Evolutionary conservation across 257 asterid species (phyloP), one percentile per base, ranked within the genome.

Genomic region (Coffea canephora): DNA sequence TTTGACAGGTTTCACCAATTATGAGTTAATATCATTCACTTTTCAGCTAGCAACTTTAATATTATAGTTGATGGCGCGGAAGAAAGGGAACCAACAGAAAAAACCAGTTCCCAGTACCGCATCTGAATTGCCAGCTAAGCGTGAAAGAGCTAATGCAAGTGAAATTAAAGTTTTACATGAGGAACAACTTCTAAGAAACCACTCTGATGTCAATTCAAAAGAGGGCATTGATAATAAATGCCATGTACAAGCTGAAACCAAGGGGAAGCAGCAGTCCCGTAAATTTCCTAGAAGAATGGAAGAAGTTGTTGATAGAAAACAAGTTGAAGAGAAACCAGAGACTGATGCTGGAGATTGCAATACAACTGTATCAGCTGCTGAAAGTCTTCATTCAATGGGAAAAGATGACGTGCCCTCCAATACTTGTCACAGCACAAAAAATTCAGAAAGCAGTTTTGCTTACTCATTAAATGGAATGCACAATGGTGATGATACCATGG

Each of bases 221-320:
- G 87, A 89, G 81, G 85, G 74, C 81, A 74, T 55, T 72, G 78
- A 81, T 69, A 85, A 82, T 75, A 41, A 78, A 76, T 84, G 78
- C 75, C 87, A 75, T 76, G 79, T 75, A 66, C 89, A 82, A 81
- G 87, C 88, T 73, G 90, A 82, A 80, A 89, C 76, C 79, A 87
- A 83, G 76, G 78, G 77, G 69, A 92, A 89, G 88, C 86, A 86
- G 81, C 90, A 87, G 73, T 79, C 88, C 34, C 81, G 75, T 77
- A 91, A 87, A 80, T 84, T 92, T 79, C 89, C 86, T 68, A 81
- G 77, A 78, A 89, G 78, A 82, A 95, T 85, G 87, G 89, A 78
- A 69, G 88, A 88, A 81, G 83, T 61, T 70, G 72, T 43, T 49
- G 88, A 86, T 31, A 88, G 82, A 57, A 55, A 66, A 73, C 72